These are phyloP conservation scores for Teunomyces cretensis DNA, from an alignment of 805 yeast genomes.

Conservation along the genomic window DNA sequence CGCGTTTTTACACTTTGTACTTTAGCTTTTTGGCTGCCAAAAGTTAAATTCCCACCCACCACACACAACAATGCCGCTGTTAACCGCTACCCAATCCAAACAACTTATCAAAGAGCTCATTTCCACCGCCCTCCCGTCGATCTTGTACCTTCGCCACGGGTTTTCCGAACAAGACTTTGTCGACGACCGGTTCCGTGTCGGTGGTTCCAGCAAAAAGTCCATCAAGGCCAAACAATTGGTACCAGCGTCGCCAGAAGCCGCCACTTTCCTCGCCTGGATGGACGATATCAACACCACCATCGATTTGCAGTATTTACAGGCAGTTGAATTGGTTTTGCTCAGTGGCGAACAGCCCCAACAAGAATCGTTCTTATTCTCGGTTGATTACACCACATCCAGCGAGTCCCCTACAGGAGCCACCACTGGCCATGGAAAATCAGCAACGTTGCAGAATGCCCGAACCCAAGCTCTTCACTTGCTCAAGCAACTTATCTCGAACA, in stretches of 20 bases:
- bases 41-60: background rate
- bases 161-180: slow-evolving; percentile 2
- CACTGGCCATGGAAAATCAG: background rate
- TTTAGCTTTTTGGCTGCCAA: slow-evolving; percentile 2
- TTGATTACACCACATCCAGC: slow-evolving; percentile 35
- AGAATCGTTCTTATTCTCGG: slow-evolving; percentile 53
- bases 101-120: slow-evolving; percentile 1
- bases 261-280: slow-evolving; percentile 52
- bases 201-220: background rate
- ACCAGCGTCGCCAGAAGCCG: slow-evolving; percentile 44
- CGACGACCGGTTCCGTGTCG: background rate
- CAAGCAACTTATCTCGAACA: background rate
- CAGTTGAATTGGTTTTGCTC: slow-evolving; percentile 37
- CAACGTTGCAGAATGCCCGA: background rate
- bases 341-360: slow-evolving; percentile 32
- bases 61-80: background rate
- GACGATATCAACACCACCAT: slow-evolving; percentile 48
- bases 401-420: background rate
- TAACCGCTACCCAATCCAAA: background rate
- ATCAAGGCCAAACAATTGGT: slow-evolving; percentile 46
- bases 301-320: slow-evolving; percentile 39
- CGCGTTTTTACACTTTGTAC: background rate
- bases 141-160: slow-evolving; percentile 4
- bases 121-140: background rate
- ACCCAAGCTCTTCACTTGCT: background rate